Evolutionary conservation across 345 rosid genomes (phyloP).

Genomic region (Salix arbutifolia): DNA sequence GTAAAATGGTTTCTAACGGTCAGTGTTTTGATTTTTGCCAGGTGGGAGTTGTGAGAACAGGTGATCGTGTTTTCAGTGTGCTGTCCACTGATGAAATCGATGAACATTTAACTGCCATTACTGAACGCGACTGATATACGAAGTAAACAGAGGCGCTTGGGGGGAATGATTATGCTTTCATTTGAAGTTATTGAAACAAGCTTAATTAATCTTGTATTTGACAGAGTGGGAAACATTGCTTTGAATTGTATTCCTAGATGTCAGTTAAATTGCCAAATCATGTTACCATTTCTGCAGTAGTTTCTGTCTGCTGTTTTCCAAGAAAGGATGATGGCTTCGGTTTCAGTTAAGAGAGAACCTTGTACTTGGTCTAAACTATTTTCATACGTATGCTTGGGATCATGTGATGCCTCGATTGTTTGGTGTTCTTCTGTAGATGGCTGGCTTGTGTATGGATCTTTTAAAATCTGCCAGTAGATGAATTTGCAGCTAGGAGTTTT

Average conservation of each 20-base stretch:
- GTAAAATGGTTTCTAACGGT: background rate
- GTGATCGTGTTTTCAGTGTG: constrained; percentile 48
- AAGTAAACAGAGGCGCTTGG: background rate
- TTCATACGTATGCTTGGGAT: background rate
- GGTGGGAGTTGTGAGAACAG: constrained; percentile 81
- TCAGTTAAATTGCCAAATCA: background rate
- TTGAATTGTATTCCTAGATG: background rate
- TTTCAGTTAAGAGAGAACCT: no score
- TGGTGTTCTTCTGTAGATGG: background rate
- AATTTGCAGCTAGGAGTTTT: background rate
- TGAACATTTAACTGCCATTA: constrained; percentile 76
- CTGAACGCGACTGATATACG: constrained; percentile 58
- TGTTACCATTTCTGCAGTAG: background rate
- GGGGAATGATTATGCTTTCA: background rate
- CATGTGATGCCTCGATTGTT: background rate
- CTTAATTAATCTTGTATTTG: background rate
- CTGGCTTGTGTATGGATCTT: background rate
- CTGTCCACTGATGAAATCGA: constrained; percentile 69
- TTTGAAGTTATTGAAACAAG: background rate
- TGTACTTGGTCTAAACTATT: background rate
- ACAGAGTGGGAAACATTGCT: background rate
- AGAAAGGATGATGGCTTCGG: background rate
- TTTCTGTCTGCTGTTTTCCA: background rate
- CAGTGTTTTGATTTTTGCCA: constrained; percentile 6
- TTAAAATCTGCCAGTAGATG: background rate